Conservation (phyloP, 306 rosid species). For the Neltuma alba region DNA sequence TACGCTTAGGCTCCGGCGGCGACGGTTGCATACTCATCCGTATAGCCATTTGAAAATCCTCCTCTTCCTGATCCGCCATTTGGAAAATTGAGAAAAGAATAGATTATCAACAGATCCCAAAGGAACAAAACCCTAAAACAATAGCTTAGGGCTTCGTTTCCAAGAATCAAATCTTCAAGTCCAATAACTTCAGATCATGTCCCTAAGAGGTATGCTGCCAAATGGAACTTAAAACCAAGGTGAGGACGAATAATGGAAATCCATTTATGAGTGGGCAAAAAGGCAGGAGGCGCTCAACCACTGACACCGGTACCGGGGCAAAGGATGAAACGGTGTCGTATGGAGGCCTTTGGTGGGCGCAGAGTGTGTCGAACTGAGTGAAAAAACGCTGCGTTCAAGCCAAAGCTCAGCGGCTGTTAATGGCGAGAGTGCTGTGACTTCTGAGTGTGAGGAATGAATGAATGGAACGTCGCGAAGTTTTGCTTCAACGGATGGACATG, state of each 20-base stretch:
- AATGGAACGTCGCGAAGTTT: background rate
- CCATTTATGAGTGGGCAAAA: conserved; percentile 14
- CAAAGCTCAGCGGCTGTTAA: background rate
- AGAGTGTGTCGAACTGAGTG: conserved; percentile 24
- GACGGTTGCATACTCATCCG: conserved; percentile 90
- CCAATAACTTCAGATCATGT: conserved; percentile 23
- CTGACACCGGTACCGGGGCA: conserved; percentile 24
- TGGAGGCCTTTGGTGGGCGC: background rate
- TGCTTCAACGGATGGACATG: background rate
- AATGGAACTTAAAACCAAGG: conserved; percentile 13
- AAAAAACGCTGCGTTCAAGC: conserved; percentile 19
- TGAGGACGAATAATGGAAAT: conserved; percentile 32
- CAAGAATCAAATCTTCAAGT: conserved; percentile 18
- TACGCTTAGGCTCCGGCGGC: conserved; percentile 89
- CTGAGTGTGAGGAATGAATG: background rate
- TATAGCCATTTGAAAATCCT: conserved; percentile 82
- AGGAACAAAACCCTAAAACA: conserved; percentile 36
- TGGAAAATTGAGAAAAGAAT: background rate
- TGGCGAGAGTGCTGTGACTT: conserved; percentile 31
- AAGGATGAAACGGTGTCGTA: conserved; percentile 43
- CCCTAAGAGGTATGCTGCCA: background rate
- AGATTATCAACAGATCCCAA: conserved; percentile 41
- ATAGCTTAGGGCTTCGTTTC: conserved; percentile 47
- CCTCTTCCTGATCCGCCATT: conserved; percentile 96
- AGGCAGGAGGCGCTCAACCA: conserved; percentile 7